A percentile compares a stretch with the other conserved stretches of the same genome.
Evolutionary conservation across 2,329 filamentous ascomycete genomes (phyloP).

Genomic region (Venturia asperata): DNA sequence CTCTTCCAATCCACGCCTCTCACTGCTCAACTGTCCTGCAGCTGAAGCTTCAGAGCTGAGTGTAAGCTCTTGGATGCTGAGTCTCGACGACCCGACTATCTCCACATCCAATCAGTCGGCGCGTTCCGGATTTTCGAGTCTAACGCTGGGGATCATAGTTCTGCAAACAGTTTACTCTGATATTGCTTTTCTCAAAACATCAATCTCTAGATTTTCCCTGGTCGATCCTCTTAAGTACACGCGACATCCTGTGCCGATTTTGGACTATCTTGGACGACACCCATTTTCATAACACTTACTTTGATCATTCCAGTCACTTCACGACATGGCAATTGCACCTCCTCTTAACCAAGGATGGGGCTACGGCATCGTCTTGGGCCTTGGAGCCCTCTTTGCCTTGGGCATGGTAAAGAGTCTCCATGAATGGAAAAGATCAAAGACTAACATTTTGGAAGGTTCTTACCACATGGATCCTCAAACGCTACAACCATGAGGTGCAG

Average conservation of each 20-base stretch:
- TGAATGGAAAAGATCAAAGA: background rate
- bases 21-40: background rate
- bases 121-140: background rate
- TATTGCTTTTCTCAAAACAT: background rate
- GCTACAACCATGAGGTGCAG: conserved; percentile 30
- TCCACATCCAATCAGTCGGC: background rate
- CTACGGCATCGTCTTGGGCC: conserved; percentile 31
- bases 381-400: conserved; percentile 29
- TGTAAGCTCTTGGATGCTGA: background rate
- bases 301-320: background rate
- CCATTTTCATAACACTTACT: background rate
- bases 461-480: conserved; percentile 28
- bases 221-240: conserved; percentile 1
- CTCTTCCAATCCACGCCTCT: background rate
- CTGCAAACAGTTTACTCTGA: background rate
- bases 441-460: conserved; percentile 23
- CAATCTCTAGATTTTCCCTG: background rate
- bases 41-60: background rate
- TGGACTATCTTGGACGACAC: background rate
- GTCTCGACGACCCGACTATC: background rate
- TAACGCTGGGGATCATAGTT: background rate
- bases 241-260: conserved; percentile 4
- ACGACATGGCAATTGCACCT: conserved; percentile 7
- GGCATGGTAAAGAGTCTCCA: background rate
- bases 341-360: conserved; percentile 21